Evolutionary conservation across 768 basidiomycete species (phyloP), one percentile per base, ranked within the genome.

Genomic region (Boletus sensibilis): DNA sequence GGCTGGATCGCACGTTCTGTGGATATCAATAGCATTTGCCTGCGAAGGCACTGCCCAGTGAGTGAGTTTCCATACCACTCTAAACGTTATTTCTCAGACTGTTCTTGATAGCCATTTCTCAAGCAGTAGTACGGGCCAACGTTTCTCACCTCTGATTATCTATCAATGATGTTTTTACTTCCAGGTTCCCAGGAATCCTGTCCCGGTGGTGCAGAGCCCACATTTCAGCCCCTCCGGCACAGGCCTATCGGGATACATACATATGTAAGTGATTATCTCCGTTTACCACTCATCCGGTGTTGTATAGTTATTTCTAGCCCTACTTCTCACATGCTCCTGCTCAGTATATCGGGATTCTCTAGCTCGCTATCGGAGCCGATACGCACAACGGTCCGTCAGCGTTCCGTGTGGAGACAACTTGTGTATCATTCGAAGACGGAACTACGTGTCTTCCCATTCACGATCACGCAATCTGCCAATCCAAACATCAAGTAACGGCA

Each of bases 201-300:
- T 20, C 49, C 44, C 8, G 39, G 29, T 51, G 33, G 52, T 29
- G 11, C 45, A 31, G 49, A 13, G 29, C 41, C 27, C 52, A 55
- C 42, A 23, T 45, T 50, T 9, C 35, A 45, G 27, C 38, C 31
- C 39, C 43, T 44, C 23, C 34, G n/a, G 37, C 23, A 25, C 18
- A 40, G 31, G n/a, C 66, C 58, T 61, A 58, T 70, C 57, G n/a
- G 58, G 27, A 18, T 34, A 29, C 31, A 1, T 25, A n/a, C 46
- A 60, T 65, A 59, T 65, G 63, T 68, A 56, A 59, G 51, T 50
- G 16, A 16, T 48, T 41, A 14, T 35, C 34, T 48, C 14, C 13
- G 48, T 49, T 43, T 48, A 34, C 34, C 42, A 21, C 43, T 41
- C 45, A 20, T n/a, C 31, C 40, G 52, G 31, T 35, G 14, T 35